Base-by-base conservation (phyloP, 805 yeast genomes). In the Candida alai region DNA sequence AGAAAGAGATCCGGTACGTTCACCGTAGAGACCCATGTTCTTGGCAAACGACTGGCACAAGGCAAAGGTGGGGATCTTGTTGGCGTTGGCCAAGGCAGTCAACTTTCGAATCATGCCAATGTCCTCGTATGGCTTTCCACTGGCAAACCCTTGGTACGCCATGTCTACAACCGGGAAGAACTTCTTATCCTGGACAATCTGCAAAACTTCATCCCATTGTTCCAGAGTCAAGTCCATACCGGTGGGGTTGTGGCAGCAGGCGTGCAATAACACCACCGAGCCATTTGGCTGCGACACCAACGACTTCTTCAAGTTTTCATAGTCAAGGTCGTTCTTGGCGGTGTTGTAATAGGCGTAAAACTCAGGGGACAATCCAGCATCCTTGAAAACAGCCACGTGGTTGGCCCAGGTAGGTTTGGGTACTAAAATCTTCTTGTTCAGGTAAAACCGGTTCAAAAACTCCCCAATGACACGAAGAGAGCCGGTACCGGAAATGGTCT, bases 181-280 rank as follows among this genome's bases (percentile, higher is more conserved):
- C 28, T 72, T 64, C 55, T 76, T 74, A 31, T 67, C 57, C 47
- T 73, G 62, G 25, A 84, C 55, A 21, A 80, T 76, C 31, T 80
- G 76, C 49, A 84, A 68, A 24, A 90, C 84, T 56, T 73, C 62
- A 41, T 73, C 69, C 96, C 96, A 88, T 56, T 89, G 86, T 43
- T 77, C 84, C 18, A 64, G 60, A 12, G 86, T 77, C 41, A 95
- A 93, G 56, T 89, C 97, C 58, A 89, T 78, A 44, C 97, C 97
- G 13, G 97, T 90, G 36, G 97, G 97, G 69, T 89, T 90, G 68
- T 89, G 97, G 52, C 96, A 93, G 57, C 96, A 88, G 6, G 96
- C 96, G 60, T 89, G 97, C 41, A 89, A 73, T 37, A 89, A 69
- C 15, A 88, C 80, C 34, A 77, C 73, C 15, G 81, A 68, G 18